Conservation (phyloP, 371 early-diverging fungal genomes). For the Rhizopus sp. region DNA sequence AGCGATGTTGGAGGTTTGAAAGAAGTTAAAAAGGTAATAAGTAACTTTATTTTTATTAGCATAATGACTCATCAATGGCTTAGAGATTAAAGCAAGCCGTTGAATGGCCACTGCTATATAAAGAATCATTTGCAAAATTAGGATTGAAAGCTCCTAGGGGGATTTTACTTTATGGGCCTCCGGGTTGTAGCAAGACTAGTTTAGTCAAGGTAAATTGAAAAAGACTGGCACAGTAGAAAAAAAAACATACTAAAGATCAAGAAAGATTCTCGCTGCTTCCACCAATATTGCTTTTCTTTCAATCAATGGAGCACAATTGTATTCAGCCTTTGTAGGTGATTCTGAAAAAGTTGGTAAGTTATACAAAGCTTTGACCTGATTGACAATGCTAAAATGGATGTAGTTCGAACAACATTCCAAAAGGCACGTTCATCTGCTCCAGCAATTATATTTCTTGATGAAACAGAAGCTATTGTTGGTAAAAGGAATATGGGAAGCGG, state of each 20-base stretch:
- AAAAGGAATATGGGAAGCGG: slow-evolving; percentile 77
- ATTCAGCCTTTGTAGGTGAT: slow-evolving; percentile 93
- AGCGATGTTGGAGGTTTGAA: slow-evolving; percentile 94
- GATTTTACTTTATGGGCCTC: slow-evolving; percentile 95
- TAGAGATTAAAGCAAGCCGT: slow-evolving; percentile 88
- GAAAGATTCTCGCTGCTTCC: slow-evolving; percentile 73
- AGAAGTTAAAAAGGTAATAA: slow-evolving; percentile 77
- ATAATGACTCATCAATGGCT: neutral
- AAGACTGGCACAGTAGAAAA: neutral
- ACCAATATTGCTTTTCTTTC: slow-evolving; percentile 83
- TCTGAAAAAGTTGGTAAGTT: slow-evolving; percentile 76
- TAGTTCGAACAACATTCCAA: slow-evolving; percentile 80
- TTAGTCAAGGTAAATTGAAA: slow-evolving; percentile 70
- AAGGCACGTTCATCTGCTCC: slow-evolving; percentile 89
- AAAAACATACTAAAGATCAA: neutral
- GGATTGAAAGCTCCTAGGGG: slow-evolving; percentile 88
- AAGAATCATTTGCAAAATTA: slow-evolving; percentile 71
- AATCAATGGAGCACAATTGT: slow-evolving; percentile 89
- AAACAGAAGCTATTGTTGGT: slow-evolving; percentile 97
- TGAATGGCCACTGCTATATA: slow-evolving; percentile 91
- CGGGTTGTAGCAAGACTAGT: slow-evolving; percentile 98
- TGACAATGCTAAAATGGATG: neutral
- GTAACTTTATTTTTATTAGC: neutral
- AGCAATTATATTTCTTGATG: slow-evolving; percentile 96
- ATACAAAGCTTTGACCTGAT: neutral